A percentile compares a stretch with the other conserved stretches of the same genome.
Conservation (phyloP, 1,284 basidiomycete species). For the Vanrija humicola region DNA sequence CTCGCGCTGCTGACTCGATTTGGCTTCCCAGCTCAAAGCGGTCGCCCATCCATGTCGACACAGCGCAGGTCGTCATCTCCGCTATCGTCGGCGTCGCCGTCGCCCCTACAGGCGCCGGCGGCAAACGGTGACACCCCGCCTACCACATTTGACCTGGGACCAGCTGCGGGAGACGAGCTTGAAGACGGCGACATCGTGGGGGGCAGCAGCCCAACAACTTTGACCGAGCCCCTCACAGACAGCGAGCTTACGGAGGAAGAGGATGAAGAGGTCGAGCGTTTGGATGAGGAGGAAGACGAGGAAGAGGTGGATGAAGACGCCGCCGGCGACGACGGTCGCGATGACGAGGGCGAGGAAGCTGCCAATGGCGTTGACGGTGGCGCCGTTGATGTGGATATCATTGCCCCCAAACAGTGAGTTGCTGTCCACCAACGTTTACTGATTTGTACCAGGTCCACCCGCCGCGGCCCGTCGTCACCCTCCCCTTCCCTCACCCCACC, state of each 20-base stretch:
- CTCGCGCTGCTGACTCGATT: not conserved
- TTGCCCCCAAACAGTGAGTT: not conserved
- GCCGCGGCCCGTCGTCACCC: constrained; percentile 9
- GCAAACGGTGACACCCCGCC: not conserved
- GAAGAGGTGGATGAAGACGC: constrained; percentile 6
- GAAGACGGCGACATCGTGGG: constrained; percentile 13
- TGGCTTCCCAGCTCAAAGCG: not conserved
- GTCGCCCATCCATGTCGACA: constrained; percentile 11
- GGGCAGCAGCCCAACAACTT: constrained; percentile 20
- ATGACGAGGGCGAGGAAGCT: constrained; percentile 3
- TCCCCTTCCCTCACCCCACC: constrained; percentile 28
- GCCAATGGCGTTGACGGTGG: not conserved
- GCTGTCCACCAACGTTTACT: not conserved
- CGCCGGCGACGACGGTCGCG: not conserved
- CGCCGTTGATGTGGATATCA: constrained; percentile 1
- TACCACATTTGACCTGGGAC: constrained; percentile 8
- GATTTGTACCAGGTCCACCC: not conserved
- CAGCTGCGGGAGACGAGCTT: not conserved
- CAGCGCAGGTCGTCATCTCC: constrained; percentile 20
- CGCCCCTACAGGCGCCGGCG: constrained; percentile 11
- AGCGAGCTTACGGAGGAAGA: constrained; percentile 26
- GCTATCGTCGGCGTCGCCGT: constrained; percentile 19
- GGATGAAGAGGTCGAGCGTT: constrained; percentile 3
- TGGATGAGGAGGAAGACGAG: constrained; percentile 6
- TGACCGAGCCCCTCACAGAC: constrained; percentile 20